Evolutionary conservation across 805 yeast species (phyloP), one percentile per base, ranked within the genome.

Genomic region (Metahyphopichia silvanorum): DNA sequence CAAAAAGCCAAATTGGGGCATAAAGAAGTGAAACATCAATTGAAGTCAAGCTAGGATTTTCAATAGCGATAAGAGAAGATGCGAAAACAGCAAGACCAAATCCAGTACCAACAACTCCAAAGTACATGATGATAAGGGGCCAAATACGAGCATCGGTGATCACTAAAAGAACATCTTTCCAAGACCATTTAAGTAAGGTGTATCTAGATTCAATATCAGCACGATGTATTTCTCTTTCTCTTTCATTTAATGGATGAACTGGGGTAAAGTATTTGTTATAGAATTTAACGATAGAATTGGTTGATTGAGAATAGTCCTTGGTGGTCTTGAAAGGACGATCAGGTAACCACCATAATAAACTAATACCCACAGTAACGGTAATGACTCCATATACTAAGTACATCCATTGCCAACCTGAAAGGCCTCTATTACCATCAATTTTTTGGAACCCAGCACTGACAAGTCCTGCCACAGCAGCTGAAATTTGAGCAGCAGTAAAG

Each of bases 101-200:
- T 1, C 96, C 96, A n/a, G 86, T 77, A 29, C 95, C 96, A 16
- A 86, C 95, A 14, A 84, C 95, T 13, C 95, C 96, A 53, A 86
- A 87, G 60, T 86, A 86, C 95, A 86, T 86, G 60, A 86, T 66
- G 27, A 85, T 66, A 38, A 87, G 57, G 1, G 95, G 93, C 89
- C 89, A 86, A 25, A 82, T 66, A 42, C 93, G 69, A 27, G 71
- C 49, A 51, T 87, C 95, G 20, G 66, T 46, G 15, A 84, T 43
- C 25, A 86, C 72, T 6, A 52, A 55, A 25, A 57, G 46, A 19
- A 86, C 64, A 38, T 85, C 91, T 23, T 55, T 63, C 66, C 76
- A 63, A 0, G 69, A 69, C 91, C 93, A 86, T 5, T 53, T 41
- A 21, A 58, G 34, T 18, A 60, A 57, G 27, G 47, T 57, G 45